Evolutionary conservation across 306 rosid species (phyloP).

Genomic region (Acmispon strigosus): DNA sequence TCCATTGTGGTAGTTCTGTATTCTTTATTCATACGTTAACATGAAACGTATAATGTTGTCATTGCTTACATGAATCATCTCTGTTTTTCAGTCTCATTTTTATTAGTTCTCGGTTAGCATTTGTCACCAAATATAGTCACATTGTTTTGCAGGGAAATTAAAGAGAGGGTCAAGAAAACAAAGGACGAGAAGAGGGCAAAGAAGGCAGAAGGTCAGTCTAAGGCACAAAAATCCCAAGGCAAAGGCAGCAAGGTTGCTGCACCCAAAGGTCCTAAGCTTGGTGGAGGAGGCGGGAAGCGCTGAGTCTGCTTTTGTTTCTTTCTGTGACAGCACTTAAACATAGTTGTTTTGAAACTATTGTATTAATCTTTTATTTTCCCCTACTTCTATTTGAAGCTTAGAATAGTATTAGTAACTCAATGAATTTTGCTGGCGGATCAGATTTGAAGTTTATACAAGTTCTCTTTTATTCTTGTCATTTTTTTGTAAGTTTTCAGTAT

Average conservation of each 20-base stretch:
- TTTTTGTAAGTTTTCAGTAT: background rate
- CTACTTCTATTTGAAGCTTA: constrained; percentile 12
- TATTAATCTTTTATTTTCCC: background rate
- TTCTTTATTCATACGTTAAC: background rate
- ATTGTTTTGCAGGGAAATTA: constrained; percentile 56
- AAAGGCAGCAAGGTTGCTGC: constrained; percentile 64
- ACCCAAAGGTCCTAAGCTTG: constrained; percentile 82
- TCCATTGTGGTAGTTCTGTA: background rate
- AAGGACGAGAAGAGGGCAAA: constrained; percentile 88
- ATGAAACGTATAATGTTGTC: background rate
- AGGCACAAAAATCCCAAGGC: constrained; percentile 48
- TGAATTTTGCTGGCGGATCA: background rate
- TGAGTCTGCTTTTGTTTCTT: constrained; percentile 39
- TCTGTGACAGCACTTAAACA: constrained; percentile 13
- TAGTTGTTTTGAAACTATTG: constrained; percentile 8
- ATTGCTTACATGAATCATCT: background rate
- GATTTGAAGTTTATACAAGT: background rate
- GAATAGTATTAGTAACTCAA: background rate
- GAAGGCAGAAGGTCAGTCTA: constrained; percentile 63
- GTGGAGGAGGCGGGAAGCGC: constrained; percentile 89
- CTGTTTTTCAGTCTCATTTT: no score
- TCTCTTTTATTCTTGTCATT: background rate
- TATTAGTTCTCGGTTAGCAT: background rate
- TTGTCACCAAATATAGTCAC: background rate
- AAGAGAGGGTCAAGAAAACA: constrained; percentile 78